Evolutionary conservation across 257 asterid species (phyloP), one percentile per base, ranked within the genome.

Genomic region (Buddleja alternifolia): DNA sequence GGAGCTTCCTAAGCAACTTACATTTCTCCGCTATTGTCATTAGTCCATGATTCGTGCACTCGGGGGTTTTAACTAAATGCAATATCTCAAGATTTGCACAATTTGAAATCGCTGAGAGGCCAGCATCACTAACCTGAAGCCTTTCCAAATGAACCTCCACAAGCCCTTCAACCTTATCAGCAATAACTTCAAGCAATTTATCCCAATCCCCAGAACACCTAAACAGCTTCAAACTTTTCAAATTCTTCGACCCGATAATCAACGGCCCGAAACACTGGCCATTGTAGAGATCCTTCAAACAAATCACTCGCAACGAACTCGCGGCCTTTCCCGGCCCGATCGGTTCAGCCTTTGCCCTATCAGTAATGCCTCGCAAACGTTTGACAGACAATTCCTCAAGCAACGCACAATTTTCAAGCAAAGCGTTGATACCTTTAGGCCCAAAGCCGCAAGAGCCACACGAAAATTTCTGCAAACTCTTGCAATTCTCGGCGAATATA

Each of bases 151-250:
- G 96, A 59, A 90, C 72, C 75, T 90, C 97, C 40, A 84, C 81
- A 34, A 93, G 73, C 19, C 81, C 81, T 36, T 32, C 63, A 10
- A 74, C 78, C 36, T 76, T 79, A 67, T 62, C 81, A 7, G 93
- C 71, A 11, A 86, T 69, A 44, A 71, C 75, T 69, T 82, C 96
- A 41, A 92, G 75, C 63, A 88, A 62, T 71, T 67, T 86, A 74
- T 92, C 95, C 98, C 98, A 92, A 84, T 92, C 95, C 3, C 96
- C 97, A 4, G 95, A 81, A 77, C 98, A 90, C 41, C 97, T 82
- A 66, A 92, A 86, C 54, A 92, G 57, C 84, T 86, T 92, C 79
- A 90, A 77, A 48, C 75, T 84, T 70, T 71, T 77, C 80, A 92
- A 76, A 63, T 82, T 86, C 74, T 73, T 90, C 0, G 97, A 81